These are phyloP conservation scores for Xylaria digitata DNA, from an alignment of 2,329 filamentous ascomycete species.

Conservation along the genomic window DNA sequence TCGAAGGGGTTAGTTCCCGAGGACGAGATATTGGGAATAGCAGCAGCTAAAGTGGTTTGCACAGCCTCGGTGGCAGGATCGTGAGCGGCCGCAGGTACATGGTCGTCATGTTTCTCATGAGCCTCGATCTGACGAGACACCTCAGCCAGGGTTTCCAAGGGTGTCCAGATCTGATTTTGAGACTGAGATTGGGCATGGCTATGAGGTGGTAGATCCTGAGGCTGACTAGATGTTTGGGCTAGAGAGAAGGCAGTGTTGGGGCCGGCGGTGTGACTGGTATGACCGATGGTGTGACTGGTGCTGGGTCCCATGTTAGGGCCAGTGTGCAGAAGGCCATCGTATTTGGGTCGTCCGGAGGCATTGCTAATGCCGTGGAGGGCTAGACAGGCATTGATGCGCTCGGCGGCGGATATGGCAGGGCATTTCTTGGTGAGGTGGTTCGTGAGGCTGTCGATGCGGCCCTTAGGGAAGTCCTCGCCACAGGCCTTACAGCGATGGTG, in stretches of 20 bases:
- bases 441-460: conserved; percentile 83
- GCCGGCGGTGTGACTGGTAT: conserved; percentile 16
- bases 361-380: conserved; percentile 77
- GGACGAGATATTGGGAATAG: conserved; percentile 34
- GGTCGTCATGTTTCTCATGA: conserved; percentile 68
- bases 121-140: conserved; percentile 84
- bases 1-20: conserved; percentile 55
- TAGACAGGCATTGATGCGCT: conserved; percentile 79
- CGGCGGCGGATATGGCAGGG: conserved; percentile 77
- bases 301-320: conserved; percentile 49
- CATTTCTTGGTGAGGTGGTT: conserved; percentile 89
- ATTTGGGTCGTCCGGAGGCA: conserved; percentile 32
- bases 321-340: conserved; percentile 43
- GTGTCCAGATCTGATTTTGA: conserved; percentile 71
- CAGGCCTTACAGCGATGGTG: conserved; percentile 90
- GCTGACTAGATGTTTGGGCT: conserved; percentile 5
- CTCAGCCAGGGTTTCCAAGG: conserved; percentile 87
- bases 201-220: conserved; percentile 6
- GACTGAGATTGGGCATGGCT: conserved; percentile 48
- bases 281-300: neutral
- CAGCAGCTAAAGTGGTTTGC: conserved; percentile 43
- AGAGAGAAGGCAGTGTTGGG: conserved; percentile 18
- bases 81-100: conserved; percentile 42
- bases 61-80: conserved; percentile 42
- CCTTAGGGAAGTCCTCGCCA: conserved; percentile 90